Conservation (phyloP, 1,139 yeast genomes). For the Geotrichum aggregatum region DNA sequence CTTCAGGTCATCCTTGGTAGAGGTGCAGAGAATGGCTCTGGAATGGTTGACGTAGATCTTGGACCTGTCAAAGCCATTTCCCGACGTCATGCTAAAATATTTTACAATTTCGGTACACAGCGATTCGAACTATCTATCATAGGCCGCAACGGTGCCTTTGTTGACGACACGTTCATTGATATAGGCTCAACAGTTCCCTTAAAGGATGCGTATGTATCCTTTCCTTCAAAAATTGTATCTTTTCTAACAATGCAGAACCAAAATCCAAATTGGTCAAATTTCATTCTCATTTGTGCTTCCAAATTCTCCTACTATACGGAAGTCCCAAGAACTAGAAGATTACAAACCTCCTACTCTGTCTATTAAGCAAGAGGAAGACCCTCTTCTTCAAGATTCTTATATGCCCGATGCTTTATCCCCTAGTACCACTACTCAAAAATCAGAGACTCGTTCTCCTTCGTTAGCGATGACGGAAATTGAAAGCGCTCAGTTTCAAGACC, state of each 20-base stretch:
- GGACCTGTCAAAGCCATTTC: constrained; percentile 90
- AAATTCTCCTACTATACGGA: constrained; percentile 26
- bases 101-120: constrained; percentile 92
- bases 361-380: constrained; percentile 10
- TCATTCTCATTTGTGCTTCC: constrained; percentile 85
- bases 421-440: neutral
- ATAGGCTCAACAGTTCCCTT: constrained; percentile 86
- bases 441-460: constrained; percentile 10
- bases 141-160: constrained; percentile 95
- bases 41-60: constrained; percentile 77
- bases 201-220: constrained; percentile 44
- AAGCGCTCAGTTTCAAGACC: neutral
- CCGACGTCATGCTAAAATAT: constrained; percentile 87
- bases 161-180: constrained; percentile 81
- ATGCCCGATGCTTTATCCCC: constrained; percentile 1
- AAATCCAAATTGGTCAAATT: constrained; percentile 89
- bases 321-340: constrained; percentile 19
- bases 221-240: neutral
- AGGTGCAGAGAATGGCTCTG: constrained; percentile 60
- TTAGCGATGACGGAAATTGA: constrained; percentile 9
- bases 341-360: constrained; percentile 12
- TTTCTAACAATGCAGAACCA: constrained; percentile 46
- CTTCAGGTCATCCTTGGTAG: constrained; percentile 90
- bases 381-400: neutral
- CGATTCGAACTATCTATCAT: constrained; percentile 82